Evolutionary conservation across 1,284 basidiomycete species (phyloP).

Genomic region (Trichosporon faecale): DNA sequence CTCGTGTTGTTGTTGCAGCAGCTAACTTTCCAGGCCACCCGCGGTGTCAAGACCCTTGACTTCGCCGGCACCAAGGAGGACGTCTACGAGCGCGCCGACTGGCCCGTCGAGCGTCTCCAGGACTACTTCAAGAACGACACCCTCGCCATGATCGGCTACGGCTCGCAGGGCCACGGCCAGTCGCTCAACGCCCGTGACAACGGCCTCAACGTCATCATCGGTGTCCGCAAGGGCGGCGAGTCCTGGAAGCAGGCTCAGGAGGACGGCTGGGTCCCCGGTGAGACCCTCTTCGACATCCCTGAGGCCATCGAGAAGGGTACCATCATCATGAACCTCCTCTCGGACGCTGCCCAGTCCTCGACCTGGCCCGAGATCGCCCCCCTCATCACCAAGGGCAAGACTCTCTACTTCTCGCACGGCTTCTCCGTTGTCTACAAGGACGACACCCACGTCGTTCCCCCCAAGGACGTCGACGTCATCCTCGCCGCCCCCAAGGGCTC

Average conservation of each 20-base stretch:
- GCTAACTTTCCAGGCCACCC: conserved; percentile 49
- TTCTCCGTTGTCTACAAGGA: conserved; percentile 99
- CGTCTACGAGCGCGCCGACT: conserved; percentile 97
- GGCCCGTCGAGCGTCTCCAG: conserved; percentile 96
- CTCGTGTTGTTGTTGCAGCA: not conserved
- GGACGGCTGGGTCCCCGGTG: conserved; percentile 98
- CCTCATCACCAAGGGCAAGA: conserved; percentile 98
- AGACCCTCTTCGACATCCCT: conserved; percentile 97
- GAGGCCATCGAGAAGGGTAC: conserved; percentile 94
- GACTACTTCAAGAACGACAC: conserved; percentile 99
- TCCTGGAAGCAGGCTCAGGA: conserved; percentile 89
- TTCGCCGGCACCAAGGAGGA: conserved; percentile 94
- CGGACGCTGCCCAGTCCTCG: conserved; percentile 94
- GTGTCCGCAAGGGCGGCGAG: conserved; percentile 95
- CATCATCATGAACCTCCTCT: conserved; percentile 99
- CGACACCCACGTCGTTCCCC: conserved; percentile 90
- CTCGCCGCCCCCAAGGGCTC: conserved; percentile 99
- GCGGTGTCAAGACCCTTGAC: conserved; percentile 95
- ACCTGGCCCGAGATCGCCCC: conserved; percentile 88
- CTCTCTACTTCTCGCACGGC: conserved; percentile 99
- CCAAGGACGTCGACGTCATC: conserved; percentile 94
- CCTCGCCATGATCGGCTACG: conserved; percentile 97
- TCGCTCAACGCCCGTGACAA: conserved; percentile 99
- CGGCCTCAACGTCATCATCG: conserved; percentile 96
- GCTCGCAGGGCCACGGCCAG: conserved; percentile 96